These are phyloP conservation scores for Oxytropis ochrocephala DNA, from an alignment of 306 rosid species.

Conservation along the genomic window DNA sequence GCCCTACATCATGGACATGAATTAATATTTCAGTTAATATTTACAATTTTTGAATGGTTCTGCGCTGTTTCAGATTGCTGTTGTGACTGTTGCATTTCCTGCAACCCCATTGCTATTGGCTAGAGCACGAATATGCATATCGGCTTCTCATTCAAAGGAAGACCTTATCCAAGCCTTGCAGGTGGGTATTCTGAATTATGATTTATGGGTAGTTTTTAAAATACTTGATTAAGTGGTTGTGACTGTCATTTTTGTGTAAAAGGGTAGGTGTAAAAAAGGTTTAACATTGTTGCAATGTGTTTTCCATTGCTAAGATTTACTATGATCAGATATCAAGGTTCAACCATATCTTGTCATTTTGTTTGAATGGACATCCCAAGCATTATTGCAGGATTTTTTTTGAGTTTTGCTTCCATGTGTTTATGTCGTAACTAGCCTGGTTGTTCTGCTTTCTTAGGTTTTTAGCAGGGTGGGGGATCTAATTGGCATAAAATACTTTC, in stretches of 20 bases:
- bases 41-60: neutral
- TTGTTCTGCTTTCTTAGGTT: slow-evolving; percentile 43
- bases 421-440: neutral
- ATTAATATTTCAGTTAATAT: neutral
- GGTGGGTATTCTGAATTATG: slow-evolving; percentile 34
- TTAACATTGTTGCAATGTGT: neutral
- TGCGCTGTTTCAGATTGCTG: slow-evolving; percentile 56
- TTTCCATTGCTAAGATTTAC: neutral
- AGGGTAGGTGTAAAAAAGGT: neutral
- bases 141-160: slow-evolving; percentile 86
- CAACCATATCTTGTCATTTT: neutral
- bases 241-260: neutral
- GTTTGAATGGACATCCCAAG: neutral
- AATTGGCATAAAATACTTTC: slow-evolving; percentile 86
- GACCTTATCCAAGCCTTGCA: slow-evolving; percentile 75
- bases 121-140: slow-evolving; percentile 89
- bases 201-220: neutral
- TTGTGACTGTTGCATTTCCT: slow-evolving; percentile 91
- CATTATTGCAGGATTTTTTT: neutral
- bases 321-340: neutral
- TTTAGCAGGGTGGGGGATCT: slow-evolving; percentile 72
- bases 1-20: neutral
- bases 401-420: neutral
- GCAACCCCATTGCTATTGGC: slow-evolving; percentile 86
- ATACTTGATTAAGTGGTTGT: neutral